These are phyloP conservation scores for Tarenaya hassleriana DNA, from an alignment of 345 rosid genomes.

Conservation along the genomic window DNA sequence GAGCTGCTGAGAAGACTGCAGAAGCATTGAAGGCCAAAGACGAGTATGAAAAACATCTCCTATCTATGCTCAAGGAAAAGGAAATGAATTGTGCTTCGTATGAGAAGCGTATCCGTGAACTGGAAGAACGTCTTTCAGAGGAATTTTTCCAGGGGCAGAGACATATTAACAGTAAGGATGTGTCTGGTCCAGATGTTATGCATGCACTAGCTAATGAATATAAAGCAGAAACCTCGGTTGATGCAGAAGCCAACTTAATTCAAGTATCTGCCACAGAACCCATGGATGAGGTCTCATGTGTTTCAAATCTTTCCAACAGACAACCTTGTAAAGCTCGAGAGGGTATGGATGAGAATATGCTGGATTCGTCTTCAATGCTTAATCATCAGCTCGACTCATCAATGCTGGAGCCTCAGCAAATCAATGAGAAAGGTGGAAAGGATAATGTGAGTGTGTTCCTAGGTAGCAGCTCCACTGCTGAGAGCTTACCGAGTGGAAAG, in stretches of 20 bases:
- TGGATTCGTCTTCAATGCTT: conserved; percentile 74
- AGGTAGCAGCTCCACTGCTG: conserved; percentile 83
- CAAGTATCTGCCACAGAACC: conserved; percentile 57
- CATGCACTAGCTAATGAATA: conserved; percentile 34
- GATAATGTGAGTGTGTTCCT: conserved; percentile 63
- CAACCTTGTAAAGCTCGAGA: conserved; percentile 74
- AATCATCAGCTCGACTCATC: conserved; percentile 77
- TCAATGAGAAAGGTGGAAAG: conserved; percentile 56
- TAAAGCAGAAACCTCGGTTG: conserved; percentile 41
- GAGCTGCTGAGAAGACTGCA: conserved; percentile 67
- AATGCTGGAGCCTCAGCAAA: conserved; percentile 72
- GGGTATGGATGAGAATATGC: conserved; percentile 91
- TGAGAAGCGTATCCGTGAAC: conserved; percentile 89
- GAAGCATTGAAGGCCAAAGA: conserved; percentile 87
- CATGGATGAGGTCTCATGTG: conserved; percentile 95
- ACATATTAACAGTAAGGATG: conserved; percentile 42
- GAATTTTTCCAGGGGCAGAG: conserved; percentile 59
- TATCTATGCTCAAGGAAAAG: conserved; percentile 66
- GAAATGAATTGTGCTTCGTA: conserved; percentile 72
- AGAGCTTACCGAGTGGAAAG: conserved; percentile 54
- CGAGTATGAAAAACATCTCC: conserved; percentile 66
- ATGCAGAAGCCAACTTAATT: conserved; percentile 40
- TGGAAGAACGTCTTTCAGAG: conserved; percentile 77
- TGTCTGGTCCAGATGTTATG: conserved; percentile 33
- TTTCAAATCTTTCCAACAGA: conserved; percentile 55